phyloP scores from a whole-genome alignment of 2,329 filamentous ascomycete species.

The Fusarium nelsonii region DNA sequence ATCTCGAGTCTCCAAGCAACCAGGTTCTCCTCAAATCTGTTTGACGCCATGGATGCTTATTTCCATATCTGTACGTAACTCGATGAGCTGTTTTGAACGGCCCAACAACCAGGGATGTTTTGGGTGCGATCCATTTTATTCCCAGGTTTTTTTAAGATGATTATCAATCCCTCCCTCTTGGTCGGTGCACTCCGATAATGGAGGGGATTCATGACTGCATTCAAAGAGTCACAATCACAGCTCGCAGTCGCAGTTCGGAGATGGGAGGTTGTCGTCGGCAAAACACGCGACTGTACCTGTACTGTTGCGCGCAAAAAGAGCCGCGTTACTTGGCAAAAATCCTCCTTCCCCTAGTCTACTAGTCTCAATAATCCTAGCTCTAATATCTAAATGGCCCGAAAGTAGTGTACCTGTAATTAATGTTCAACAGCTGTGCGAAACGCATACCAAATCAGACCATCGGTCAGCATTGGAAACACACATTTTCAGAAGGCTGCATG shows the following conservation, averaged over 20 bases:
- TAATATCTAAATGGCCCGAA: constrained; percentile 18
- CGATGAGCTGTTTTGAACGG: not conserved
- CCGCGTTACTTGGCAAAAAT: constrained; percentile 10
- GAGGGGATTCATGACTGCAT: constrained; percentile 17
- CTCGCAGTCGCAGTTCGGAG: constrained; percentile 11
- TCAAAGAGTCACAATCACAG: constrained; percentile 8
- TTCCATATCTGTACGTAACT: constrained; percentile 32
- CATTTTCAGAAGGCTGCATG: constrained; percentile 24
- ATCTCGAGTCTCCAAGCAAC: constrained; percentile 5
- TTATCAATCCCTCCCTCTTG: not conserved
- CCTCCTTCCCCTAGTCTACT: not conserved
- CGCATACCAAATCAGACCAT: constrained; percentile 19
- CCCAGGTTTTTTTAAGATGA: constrained; percentile 2
- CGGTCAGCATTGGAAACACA: not conserved
- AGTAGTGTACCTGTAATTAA: not conserved
- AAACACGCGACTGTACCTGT: not conserved
- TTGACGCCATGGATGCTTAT: constrained; percentile 36
- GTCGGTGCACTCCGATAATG: constrained; percentile 26
- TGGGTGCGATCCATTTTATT: constrained; percentile 7
- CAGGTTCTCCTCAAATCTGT: constrained; percentile 37
- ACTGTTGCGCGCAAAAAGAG: constrained; percentile 10
- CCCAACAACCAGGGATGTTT: not conserved
- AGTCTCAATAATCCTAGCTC: not conserved
- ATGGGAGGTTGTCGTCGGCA: constrained; percentile 33
- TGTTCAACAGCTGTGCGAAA: not conserved